Conservation (phyloP, 345 rosid genomes). For the Garcia nutans region DNA sequence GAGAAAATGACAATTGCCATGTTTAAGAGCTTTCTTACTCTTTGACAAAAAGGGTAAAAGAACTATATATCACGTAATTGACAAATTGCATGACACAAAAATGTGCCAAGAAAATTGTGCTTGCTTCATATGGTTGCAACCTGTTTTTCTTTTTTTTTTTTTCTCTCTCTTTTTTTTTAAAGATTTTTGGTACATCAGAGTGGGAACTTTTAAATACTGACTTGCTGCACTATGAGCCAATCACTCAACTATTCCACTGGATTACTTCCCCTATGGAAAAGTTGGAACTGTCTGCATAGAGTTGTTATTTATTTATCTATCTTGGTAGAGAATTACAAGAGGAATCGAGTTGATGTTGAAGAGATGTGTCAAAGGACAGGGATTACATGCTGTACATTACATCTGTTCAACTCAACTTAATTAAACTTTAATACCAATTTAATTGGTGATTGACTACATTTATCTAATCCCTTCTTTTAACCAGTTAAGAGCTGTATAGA, state of each 20-base stretch:
- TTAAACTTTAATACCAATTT: background rate
- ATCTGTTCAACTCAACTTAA: background rate
- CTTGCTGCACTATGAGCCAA: too few relatives aligned
- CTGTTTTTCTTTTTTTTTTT: too few relatives aligned
- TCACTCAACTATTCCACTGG: too few relatives aligned
- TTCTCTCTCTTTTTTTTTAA: too few relatives aligned
- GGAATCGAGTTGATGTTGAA: background rate
- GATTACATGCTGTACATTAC: background rate
- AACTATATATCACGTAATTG: background rate
- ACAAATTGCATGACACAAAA: background rate
- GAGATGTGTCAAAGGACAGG: background rate
- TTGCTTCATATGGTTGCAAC: background rate
- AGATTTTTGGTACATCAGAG: too few relatives aligned
- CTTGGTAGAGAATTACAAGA: background rate
- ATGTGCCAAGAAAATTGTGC: background rate
- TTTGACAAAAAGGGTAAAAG: background rate
- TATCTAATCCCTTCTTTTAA: background rate
- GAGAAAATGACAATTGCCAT: background rate
- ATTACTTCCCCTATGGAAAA: too few relatives aligned
- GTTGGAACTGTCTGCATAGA: too few relatives aligned
- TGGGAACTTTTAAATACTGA: too few relatives aligned
- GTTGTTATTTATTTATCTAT: too few relatives aligned
- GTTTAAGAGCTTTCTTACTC: background rate
- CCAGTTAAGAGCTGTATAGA: background rate
- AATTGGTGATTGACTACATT: background rate